phyloP scores from a whole-genome alignment of 2,329 filamentous ascomycete genomes.

The Emergomyces africanus region DNA sequence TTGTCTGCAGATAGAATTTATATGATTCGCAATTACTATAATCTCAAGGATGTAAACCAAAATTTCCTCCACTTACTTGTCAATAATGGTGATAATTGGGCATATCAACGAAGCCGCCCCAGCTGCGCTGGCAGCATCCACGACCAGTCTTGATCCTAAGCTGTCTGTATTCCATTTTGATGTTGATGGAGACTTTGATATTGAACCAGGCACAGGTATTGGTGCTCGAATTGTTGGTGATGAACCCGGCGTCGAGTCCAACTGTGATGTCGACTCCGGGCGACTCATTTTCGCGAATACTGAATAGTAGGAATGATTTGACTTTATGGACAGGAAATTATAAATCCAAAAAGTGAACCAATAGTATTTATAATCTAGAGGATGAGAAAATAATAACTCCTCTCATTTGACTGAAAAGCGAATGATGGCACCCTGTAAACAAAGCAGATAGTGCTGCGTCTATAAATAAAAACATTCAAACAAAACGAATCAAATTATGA shows the following conservation, averaged over 20 bases:
- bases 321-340: neutral
- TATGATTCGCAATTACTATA: neutral
- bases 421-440: neutral
- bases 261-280: neutral
- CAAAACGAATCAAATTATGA: neutral
- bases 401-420: neutral
- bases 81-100: slow-evolving; percentile 76
- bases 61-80: slow-evolving; percentile 46
- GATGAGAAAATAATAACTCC: neutral
- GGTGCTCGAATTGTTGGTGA: neutral
- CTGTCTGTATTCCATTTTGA: slow-evolving; percentile 62
- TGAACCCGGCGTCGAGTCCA: neutral
- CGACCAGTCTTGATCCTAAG: slow-evolving; percentile 51
- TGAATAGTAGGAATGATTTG: neutral
- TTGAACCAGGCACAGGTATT: neutral
- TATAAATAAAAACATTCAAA: neutral
- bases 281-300: slow-evolving; percentile 2
- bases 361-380: neutral
- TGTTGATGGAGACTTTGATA: neutral
- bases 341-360: neutral
- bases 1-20: neutral
- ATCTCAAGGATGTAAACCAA: neutral
- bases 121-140: slow-evolving; percentile 56
- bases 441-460: neutral
- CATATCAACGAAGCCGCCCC: slow-evolving; percentile 65